These are phyloP conservation scores for Termitomyces sp. DNA, from an alignment of 768 basidiomycete genomes.

Conservation along the genomic window DNA sequence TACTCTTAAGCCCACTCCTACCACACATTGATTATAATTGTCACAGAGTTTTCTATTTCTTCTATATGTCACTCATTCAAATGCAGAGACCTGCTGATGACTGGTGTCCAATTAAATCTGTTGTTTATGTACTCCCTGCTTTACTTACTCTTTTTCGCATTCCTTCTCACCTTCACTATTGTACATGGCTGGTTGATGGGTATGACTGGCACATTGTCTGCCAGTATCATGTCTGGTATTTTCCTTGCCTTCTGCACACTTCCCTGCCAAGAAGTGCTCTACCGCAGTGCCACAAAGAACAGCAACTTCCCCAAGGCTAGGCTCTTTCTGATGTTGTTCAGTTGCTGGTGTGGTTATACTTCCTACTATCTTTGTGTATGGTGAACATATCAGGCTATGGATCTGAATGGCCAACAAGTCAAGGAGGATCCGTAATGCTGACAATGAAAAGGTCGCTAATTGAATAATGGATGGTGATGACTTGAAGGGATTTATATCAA, in stretches of 20 bases:
- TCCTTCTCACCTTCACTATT: slow-evolving; percentile 31
- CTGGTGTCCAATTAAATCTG: slow-evolving; percentile 22
- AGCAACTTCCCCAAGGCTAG: no score
- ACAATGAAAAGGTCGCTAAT: neutral
- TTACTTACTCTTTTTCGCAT: no score
- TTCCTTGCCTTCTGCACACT: slow-evolving; percentile 23
- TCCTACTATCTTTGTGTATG: slow-evolving; percentile 25
- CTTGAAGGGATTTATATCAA: neutral
- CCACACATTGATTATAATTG: slow-evolving; percentile 9
- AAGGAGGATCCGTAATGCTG: slow-evolving; percentile 1
- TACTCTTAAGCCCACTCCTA: slow-evolving; percentile 3
- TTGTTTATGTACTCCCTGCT: no score
- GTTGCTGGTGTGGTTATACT: slow-evolving; percentile 25
- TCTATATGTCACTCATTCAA: no score
- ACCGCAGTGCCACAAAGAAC: no score
- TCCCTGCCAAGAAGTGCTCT: no score
- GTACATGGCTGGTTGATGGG: slow-evolving; percentile 34
- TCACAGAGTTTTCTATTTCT: neutral
- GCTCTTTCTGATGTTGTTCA: slow-evolving; percentile 35
- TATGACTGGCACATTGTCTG: slow-evolving; percentile 35
- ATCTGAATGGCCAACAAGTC: slow-evolving; percentile 6
- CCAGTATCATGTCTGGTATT: slow-evolving; percentile 38
- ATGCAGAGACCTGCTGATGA: neutral
- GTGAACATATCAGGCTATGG: slow-evolving; percentile 31
- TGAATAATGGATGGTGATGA: neutral